phyloP scores from a whole-genome alignment of 352 stramenopile genomes.

The Phytophthora pseudosyringae region DNA sequence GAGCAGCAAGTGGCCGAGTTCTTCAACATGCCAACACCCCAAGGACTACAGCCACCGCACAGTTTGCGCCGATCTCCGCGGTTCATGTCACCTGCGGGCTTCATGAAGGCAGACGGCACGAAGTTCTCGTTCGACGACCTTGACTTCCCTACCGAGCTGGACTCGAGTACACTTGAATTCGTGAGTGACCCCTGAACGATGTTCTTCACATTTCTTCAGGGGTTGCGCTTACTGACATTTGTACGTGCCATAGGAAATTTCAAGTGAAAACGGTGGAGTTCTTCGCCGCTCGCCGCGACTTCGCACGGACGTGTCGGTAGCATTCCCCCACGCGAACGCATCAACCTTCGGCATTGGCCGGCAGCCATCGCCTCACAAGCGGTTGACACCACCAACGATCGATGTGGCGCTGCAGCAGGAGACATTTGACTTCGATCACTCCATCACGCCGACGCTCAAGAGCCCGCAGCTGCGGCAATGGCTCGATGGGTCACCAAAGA shows the following conservation, averaged over 20 bases:
- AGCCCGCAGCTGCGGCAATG: conserved; percentile 85
- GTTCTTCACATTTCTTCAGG: not conserved
- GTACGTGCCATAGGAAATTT: conserved; percentile 59
- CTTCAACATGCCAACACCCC: conserved; percentile 77
- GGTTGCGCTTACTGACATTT: conserved; percentile 14
- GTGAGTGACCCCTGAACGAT: conserved; percentile 41
- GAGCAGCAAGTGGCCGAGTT: conserved; percentile 83
- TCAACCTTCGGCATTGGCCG: conserved; percentile 51
- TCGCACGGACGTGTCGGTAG: conserved; percentile 84
- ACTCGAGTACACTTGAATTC: conserved; percentile 75
- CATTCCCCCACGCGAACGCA: conserved; percentile 69
- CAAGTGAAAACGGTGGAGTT: conserved; percentile 59
- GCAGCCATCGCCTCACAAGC: conserved; percentile 76
- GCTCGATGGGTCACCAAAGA: conserved; percentile 84
- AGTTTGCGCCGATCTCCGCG: conserved; percentile 78
- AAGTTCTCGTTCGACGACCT: conserved; percentile 90
- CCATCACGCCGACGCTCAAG: conserved; percentile 88
- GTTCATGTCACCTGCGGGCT: conserved; percentile 71
- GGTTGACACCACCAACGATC: conserved; percentile 73
- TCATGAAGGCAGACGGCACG: conserved; percentile 72
- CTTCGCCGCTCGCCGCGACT: conserved; percentile 81
- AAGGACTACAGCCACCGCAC: conserved; percentile 64
- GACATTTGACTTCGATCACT: conserved; percentile 87
- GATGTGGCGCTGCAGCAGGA: conserved; percentile 84
- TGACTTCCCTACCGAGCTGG: conserved; percentile 78